phyloP scores from a whole-genome alignment of 345 rosid genomes.

The Aethionema arabicum region DNA sequence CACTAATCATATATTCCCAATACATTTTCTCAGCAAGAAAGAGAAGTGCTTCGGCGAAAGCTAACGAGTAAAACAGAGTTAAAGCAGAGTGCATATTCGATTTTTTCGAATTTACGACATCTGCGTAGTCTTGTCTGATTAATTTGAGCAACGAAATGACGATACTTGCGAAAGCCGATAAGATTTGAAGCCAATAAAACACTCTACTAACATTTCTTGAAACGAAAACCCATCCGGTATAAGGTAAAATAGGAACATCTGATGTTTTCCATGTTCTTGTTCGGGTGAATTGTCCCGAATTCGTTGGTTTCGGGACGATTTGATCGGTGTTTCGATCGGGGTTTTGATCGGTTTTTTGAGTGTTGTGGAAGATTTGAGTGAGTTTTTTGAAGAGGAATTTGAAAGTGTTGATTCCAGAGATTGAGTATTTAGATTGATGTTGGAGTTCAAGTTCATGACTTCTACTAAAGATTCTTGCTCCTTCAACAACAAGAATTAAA shows the following conservation, averaged over 20 bases:
- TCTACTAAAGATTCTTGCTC: conserved; percentile 86
- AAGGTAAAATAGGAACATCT: conserved; percentile 84
- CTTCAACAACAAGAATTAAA: conserved; percentile 72
- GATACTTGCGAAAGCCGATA: conserved; percentile 72
- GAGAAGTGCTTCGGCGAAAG: conserved; percentile 77
- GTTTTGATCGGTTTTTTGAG: not conserved
- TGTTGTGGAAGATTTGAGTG: conserved; percentile 21
- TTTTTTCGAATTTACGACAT: conserved; percentile 45
- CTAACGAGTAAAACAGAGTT: conserved; percentile 72
- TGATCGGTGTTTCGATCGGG: too few species aligned
- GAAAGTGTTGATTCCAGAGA: conserved; percentile 69
- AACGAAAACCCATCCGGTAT: conserved; percentile 67
- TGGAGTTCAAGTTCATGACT: conserved; percentile 95
- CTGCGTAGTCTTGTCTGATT: conserved; percentile 66
- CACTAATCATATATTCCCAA: conserved; percentile 68
- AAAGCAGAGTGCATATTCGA: conserved; percentile 70
- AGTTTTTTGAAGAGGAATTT: conserved; percentile 34
- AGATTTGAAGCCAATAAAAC: conserved; percentile 83
- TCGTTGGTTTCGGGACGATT: not conserved
- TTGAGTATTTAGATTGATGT: conserved; percentile 78
- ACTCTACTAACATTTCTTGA: conserved; percentile 69
- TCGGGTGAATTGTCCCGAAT: not conserved
- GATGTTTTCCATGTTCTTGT: conserved; percentile 66
- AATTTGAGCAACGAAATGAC: conserved; percentile 64
- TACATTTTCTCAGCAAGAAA: conserved; percentile 81